Evolutionary conservation across 108 stramenopile genomes (phyloP).

Genomic region (Nitzschia putrida): DNA sequence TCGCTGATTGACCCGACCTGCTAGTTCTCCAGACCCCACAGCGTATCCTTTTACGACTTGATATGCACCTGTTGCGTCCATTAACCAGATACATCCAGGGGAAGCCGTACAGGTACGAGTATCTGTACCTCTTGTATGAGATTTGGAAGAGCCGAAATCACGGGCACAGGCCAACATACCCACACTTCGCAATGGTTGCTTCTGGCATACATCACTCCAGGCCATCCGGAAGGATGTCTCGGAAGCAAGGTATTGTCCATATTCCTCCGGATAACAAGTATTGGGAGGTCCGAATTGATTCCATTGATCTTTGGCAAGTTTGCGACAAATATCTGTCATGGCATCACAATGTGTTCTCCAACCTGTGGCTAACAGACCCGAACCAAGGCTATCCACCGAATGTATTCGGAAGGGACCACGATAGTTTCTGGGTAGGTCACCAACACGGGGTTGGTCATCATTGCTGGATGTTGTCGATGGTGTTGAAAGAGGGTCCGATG

Average conservation of each 20-base stretch:
- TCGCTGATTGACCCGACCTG: constrained; percentile 23
- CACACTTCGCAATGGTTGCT: constrained; percentile 46
- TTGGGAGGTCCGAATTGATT: constrained; percentile 35
- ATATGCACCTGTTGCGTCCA: constrained; percentile 74
- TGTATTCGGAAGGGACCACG: constrained; percentile 72
- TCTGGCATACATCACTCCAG: constrained; percentile 50
- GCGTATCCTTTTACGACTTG: constrained; percentile 62
- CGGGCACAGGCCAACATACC: constrained; percentile 51
- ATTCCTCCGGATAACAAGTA: constrained; percentile 22
- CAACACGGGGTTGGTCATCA: constrained; percentile 14
- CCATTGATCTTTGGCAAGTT: constrained; percentile 52
- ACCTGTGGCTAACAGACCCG: constrained; percentile 60
- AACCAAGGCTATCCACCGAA: constrained; percentile 48
- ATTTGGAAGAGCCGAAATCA: background rate
- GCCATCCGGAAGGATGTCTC: constrained; percentile 70
- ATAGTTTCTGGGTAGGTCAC: constrained; percentile 50
- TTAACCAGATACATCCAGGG: constrained; percentile 43
- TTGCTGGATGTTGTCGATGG: constrained; percentile 2
- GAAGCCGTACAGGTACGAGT: background rate
- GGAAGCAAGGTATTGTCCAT: constrained; percentile 55
- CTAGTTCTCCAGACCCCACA: constrained; percentile 49
- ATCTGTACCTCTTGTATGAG: background rate
- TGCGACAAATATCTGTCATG: constrained; percentile 46
- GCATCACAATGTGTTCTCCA: constrained; percentile 74
- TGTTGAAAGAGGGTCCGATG: background rate